Base-by-base conservation (phyloP, 805 yeast genomes). In the Myxozyma sirexii region DNA sequence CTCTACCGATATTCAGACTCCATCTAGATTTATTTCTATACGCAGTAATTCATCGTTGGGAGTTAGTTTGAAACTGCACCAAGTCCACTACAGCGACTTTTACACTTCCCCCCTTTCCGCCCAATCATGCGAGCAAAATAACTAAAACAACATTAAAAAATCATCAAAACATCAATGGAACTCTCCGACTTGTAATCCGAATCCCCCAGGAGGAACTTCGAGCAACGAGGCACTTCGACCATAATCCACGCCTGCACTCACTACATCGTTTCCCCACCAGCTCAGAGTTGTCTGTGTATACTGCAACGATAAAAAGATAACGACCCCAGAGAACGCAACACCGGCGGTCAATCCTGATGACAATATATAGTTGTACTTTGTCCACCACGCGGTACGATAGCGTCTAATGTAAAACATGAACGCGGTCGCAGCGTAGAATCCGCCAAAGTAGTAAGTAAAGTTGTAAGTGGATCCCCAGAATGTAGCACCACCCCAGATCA, bases 321-420 rank as follows among this genome's bases (percentile, higher is more conserved):
- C 59, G 54, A 86, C 73, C 1, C 87, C 81, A 31, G 86, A 79
- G 62, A 84, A 77, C 0, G 89, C 88, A n/a, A 85, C 79, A 0
- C 89, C 89, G 8, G 86, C 81, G 41, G 86, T 85, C 19, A 86
- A 72, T 1, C 84, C 90, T 24, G 87, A 84, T 24, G 88, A 80
- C 49, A 86, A 73, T 2, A 84, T 79, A 69, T 84, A 85, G 70
- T 85, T 85, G 71, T 86, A 86, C 71, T 85, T 85, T 39, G 85
- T 83, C 91, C 91, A 86, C 91, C 90, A 86, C 49, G 78, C 75
- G 51, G 80, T 75, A 74, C 82, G 84, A 60, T 77, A 76, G 49
- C 81, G 77, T 60, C 82, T 83, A 54, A 86, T 72, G 66, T 77
- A 76, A 71, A 77, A 83, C 74, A 83, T 83, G 75, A 85, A 86